A percentile compares a stretch with the other conserved stretches of the same genome.
These are phyloP conservation scores for Graphiopsis chlorocephala DNA, from an alignment of 2,329 filamentous ascomycete species.

Conservation along the genomic window DNA sequence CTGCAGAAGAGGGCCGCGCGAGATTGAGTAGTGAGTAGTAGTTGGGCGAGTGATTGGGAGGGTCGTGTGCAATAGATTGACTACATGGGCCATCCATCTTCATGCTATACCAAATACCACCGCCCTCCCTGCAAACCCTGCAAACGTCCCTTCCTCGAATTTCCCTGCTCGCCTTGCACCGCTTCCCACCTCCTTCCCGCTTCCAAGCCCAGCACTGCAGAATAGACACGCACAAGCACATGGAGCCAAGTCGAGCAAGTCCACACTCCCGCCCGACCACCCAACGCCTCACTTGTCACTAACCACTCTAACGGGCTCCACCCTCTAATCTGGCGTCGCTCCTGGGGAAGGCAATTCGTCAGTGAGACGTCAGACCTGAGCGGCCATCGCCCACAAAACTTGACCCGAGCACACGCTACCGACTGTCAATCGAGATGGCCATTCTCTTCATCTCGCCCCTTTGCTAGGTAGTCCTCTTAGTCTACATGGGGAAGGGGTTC, in stretches of 20 bases:
- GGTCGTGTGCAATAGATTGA: neutral
- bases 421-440: neutral
- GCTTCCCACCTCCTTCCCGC: neutral
- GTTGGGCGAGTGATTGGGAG: neutral
- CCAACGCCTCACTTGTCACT: neutral
- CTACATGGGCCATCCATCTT: neutral
- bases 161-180: neutral
- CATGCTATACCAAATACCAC: neutral
- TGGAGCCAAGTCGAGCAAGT: constrained; percentile 7
- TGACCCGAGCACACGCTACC: neutral
- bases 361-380: neutral
- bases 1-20: neutral
- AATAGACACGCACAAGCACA: constrained; percentile 8
- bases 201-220: neutral
- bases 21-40: too few species aligned
- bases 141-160: neutral
- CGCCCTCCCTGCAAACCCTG: neutral
- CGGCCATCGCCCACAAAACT: neutral
- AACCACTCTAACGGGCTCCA: neutral
- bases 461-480: neutral
- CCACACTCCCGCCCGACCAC: neutral
- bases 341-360: neutral
- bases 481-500: neutral
- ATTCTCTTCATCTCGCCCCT: neutral
- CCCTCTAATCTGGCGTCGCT: constrained; percentile 4